phyloP scores from a whole-genome alignment of 2,329 filamentous ascomycete species.

The Cryphonectria radicalis region DNA sequence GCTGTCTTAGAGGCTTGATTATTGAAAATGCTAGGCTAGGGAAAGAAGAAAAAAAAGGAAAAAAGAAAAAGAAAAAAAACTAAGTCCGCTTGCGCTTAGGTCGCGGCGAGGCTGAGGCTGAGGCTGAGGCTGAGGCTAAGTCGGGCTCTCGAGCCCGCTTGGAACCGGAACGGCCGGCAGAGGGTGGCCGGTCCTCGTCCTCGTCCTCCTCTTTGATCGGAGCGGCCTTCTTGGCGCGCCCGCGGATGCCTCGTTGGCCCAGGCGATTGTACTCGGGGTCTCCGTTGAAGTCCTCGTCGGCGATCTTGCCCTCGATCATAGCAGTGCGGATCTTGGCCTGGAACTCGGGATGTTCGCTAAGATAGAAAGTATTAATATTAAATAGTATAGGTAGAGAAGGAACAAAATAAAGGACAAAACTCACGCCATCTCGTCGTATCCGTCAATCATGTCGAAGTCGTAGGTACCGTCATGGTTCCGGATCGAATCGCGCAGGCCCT shows the following conservation, averaged over 20 bases:
- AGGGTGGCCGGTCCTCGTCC: slow-evolving; percentile 8
- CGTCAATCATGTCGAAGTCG: slow-evolving; percentile 74
- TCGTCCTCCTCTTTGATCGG: slow-evolving; percentile 39
- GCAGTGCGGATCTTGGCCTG: slow-evolving; percentile 76
- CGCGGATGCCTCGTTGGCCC: slow-evolving; percentile 67
- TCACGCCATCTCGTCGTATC: slow-evolving; percentile 73
- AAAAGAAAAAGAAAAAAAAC: too few species aligned
- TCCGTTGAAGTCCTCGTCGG: slow-evolving; percentile 85
- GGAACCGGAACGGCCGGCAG: too few species aligned
- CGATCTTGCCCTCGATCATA: slow-evolving; percentile 77
- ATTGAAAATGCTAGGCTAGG: too few species aligned
- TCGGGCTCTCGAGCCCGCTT: too few species aligned
- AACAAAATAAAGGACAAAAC: slow-evolving; percentile 31
- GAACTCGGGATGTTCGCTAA: slow-evolving; percentile 57
- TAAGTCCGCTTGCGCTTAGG: too few species aligned
- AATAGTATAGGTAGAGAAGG: too few species aligned
- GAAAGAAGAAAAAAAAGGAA: too few species aligned
- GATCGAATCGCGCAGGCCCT: slow-evolving; percentile 64
- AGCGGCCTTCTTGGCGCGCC: slow-evolving; percentile 42
- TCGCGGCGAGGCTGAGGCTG: too few species aligned
- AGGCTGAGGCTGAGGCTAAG: too few species aligned
- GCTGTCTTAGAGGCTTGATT: too few species aligned
- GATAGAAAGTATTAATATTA: slow-evolving; percentile 19
- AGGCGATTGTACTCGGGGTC: slow-evolving; percentile 75
- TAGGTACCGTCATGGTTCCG: slow-evolving; percentile 50